Conservation (phyloP, 768 basidiomycete genomes). For the Ramaria rubella region DNA sequence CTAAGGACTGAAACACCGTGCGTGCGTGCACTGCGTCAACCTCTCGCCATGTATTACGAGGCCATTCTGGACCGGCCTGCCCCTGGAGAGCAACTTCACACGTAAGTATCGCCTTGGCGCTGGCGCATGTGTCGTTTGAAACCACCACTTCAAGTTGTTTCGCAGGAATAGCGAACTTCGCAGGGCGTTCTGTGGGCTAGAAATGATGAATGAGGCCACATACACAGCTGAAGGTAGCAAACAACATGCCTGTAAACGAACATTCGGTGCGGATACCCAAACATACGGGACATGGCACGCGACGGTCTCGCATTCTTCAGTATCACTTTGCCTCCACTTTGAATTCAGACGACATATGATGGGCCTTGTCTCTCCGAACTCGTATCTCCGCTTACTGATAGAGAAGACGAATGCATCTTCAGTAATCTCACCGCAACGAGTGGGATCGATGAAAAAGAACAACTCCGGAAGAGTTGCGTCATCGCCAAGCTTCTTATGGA, state of each 20-base stretch:
- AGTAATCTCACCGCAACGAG: constrained; percentile 63
- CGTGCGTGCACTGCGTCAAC: constrained; percentile 87
- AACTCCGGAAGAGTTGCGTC: constrained; percentile 53
- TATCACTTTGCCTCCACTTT: constrained; percentile 66
- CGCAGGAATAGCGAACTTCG: constrained; percentile 60
- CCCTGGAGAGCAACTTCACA: constrained; percentile 67
- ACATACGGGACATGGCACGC: constrained; percentile 52
- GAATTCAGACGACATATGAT: constrained; percentile 67
- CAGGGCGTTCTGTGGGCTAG: constrained; percentile 51
- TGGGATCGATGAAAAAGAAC: constrained; percentile 73
- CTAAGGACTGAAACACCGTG: constrained; percentile 67
- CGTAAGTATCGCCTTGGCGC: constrained; percentile 72
- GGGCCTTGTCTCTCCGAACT: constrained; percentile 76
- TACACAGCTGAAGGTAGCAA: background rate
- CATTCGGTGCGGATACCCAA: constrained; percentile 47
- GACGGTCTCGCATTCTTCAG: constrained; percentile 38
- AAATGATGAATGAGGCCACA: background rate
- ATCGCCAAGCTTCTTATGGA: constrained; percentile 54
- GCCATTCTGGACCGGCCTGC: constrained; percentile 76
- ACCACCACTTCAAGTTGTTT: constrained; percentile 44
- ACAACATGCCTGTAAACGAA: constrained; percentile 37
- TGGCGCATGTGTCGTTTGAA: constrained; percentile 57
- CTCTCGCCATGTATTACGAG: constrained; percentile 62
- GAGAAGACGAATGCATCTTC: constrained; percentile 86
- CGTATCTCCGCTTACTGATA: constrained; percentile 65